These are phyloP conservation scores for Coemansia sp. DNA, from an alignment of 192 early-diverging fungal species.

Conservation along the genomic window DNA sequence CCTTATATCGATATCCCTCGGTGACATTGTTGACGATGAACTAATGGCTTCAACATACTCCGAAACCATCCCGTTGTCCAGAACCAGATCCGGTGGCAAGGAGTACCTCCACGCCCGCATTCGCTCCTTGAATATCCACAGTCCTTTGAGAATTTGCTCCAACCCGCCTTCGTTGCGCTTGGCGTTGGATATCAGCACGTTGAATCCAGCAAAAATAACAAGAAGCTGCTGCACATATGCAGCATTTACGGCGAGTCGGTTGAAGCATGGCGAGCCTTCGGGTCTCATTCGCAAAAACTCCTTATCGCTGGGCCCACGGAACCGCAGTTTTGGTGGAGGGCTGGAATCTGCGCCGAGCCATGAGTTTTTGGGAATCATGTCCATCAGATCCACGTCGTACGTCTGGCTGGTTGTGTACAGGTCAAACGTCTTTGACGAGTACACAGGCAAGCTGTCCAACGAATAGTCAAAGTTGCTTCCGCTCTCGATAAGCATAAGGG, in stretches of 20 bases:
- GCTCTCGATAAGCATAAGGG: slow-evolving; percentile 36
- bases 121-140: slow-evolving; percentile 46
- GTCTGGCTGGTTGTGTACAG: slow-evolving; percentile 25
- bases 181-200: slow-evolving; percentile 19
- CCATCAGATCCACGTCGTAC: slow-evolving; percentile 45
- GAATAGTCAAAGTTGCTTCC: not conserved
- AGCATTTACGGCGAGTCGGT: slow-evolving; percentile 16
- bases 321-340: slow-evolving; percentile 12
- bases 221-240: slow-evolving; percentile 42
- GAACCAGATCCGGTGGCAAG: slow-evolving; percentile 27
- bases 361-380: slow-evolving; percentile 34
- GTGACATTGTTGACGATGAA: slow-evolving; percentile 25
- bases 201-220: slow-evolving; percentile 35
- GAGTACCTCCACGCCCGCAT: slow-evolving; percentile 46
- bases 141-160: slow-evolving; percentile 26
- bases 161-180: slow-evolving; percentile 20
- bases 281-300: slow-evolving; percentile 41
- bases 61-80: slow-evolving; percentile 33
- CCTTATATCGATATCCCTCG: slow-evolving; percentile 34
- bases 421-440: slow-evolving; percentile 51
- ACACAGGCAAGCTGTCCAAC: slow-evolving; percentile 33
- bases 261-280: slow-evolving; percentile 42
- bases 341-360: slow-evolving; percentile 19
- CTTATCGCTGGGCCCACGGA: slow-evolving; percentile 39
- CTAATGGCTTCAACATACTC: slow-evolving; percentile 30